Evolutionary conservation across 2,329 filamentous ascomycete genomes (phyloP), one percentile per base, ranked within the genome.

Genomic region (Aspergillus puulaauensis): DNA sequence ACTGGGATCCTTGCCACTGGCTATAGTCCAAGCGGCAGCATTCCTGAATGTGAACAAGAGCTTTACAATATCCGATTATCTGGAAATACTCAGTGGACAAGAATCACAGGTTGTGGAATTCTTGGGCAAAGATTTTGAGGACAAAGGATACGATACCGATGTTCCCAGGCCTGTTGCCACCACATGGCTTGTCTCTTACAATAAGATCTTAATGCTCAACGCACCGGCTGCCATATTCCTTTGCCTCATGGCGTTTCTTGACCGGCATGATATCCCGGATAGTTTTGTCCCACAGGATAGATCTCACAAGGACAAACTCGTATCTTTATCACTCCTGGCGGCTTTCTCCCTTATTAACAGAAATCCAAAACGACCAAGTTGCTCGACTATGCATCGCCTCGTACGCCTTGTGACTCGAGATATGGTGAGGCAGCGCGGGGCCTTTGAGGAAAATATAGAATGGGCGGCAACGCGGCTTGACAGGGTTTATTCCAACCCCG

Each of bases 221-320:
- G 19, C 19, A 19, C 19, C 19, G 6, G 52, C 52, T 3, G 35
- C 15, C 35, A 7, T 33, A 3, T 54, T 66, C 44, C 61, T 75
- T 1, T 61, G 62, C 0, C 58, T 70, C 1, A 73, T 75, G 63
- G 61, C 69, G 6, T 70, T 70, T n/a, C 57, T 75, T 2, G 58
- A 68, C 31, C 61, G 60, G 1, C 62, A 61, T 6, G 59, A 64
- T 31, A 72, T 75, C 21, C 66, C 68, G 0, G 23, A 68, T 3
- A 60, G 53, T 1, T 53, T 19, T 19, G 19, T 19, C 19, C 19
- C 19, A 19, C 19, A 19, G 19, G 2, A 19, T 19, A 19, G 19
- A 19, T 19, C 19, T 19, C 19, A 19, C 19, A 19, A 19, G 19
- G 19, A 19, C 19, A 19, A 19, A 19, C 19, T 19, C 19, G 19